phyloP scores from a whole-genome alignment of 768 basidiomycete species.

The Lactarius hengduanensis region DNA sequence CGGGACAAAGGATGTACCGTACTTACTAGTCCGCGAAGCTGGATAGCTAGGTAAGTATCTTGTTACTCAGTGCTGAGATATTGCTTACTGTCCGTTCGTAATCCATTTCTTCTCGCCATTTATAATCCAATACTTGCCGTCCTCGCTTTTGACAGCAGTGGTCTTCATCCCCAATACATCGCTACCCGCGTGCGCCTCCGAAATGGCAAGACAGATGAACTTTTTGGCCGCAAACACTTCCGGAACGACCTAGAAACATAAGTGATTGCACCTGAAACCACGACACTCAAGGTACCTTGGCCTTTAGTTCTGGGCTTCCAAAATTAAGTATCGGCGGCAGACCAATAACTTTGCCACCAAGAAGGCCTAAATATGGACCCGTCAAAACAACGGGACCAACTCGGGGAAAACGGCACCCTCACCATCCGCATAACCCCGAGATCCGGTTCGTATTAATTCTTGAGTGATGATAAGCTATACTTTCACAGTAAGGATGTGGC shows the following conservation, averaged over 20 bases:
- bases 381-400: conserved; percentile 16
- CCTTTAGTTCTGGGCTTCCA: conserved; percentile 59
- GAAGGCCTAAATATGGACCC: conserved; percentile 39
- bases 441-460: conserved; percentile 49
- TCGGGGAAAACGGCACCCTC: background rate
- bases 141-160: conserved; percentile 73
- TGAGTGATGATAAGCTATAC: conserved; percentile 36
- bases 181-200: conserved; percentile 84
- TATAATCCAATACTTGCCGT: conserved; percentile 82
- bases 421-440: conserved; percentile 79
- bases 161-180: conserved; percentile 84
- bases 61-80: background rate
- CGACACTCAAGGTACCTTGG: conserved; percentile 35
- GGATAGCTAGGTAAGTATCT: conserved; percentile 21
- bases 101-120: conserved; percentile 90
- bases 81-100: conserved; percentile 62
- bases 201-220: conserved; percentile 84
- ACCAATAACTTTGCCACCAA: conserved; percentile 78
- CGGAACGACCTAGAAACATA: conserved; percentile 42
- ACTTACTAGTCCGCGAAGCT: conserved; percentile 43
- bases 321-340: conserved; percentile 86
- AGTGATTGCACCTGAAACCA: background rate
- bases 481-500: background rate
- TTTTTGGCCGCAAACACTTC: conserved; percentile 75
- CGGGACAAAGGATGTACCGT: background rate